Conservation (phyloP, 2,329 filamentous ascomycete species). For the Neurospora sp. region DNA sequence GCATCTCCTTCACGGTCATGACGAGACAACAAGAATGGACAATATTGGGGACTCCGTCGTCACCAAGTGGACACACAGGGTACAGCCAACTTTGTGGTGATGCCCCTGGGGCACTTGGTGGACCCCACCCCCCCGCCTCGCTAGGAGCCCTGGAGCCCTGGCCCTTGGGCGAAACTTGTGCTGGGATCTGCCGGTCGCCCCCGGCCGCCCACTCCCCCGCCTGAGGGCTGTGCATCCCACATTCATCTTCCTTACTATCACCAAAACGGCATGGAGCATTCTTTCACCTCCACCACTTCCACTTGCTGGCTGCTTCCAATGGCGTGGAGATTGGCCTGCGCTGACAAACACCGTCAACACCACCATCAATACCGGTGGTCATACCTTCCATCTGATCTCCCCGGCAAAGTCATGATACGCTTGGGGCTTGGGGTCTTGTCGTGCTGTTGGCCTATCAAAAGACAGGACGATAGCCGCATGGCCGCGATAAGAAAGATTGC, state of each 20-base stretch:
- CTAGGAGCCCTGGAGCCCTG: not conserved
- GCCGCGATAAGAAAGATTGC: conserved; percentile 16
- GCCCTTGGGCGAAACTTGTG: not conserved
- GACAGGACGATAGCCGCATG: conserved; percentile 13
- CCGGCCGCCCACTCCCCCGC: not conserved
- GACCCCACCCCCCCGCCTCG: not conserved
- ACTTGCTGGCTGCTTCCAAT: not conserved
- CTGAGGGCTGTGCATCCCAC: not conserved
- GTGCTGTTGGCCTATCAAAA: conserved; percentile 14
- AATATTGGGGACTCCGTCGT: not conserved
- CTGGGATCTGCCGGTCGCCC: not conserved
- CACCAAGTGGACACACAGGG: not conserved
- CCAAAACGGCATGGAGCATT: not conserved
- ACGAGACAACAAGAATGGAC: not conserved
- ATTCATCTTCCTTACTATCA: not conserved
- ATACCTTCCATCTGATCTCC: not conserved
- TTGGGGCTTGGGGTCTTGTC: not conserved
- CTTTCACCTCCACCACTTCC: not conserved
- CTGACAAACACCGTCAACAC: not conserved
- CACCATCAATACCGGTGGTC: not conserved
- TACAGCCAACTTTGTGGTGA: not conserved
- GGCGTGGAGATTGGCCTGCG: not conserved
- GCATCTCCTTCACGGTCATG: not conserved
- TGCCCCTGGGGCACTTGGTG: not conserved
- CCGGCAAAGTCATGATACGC: not conserved